Base-by-base conservation (phyloP, 2,329 filamentous ascomycete genomes). In the Orbilia javanica region DNA sequence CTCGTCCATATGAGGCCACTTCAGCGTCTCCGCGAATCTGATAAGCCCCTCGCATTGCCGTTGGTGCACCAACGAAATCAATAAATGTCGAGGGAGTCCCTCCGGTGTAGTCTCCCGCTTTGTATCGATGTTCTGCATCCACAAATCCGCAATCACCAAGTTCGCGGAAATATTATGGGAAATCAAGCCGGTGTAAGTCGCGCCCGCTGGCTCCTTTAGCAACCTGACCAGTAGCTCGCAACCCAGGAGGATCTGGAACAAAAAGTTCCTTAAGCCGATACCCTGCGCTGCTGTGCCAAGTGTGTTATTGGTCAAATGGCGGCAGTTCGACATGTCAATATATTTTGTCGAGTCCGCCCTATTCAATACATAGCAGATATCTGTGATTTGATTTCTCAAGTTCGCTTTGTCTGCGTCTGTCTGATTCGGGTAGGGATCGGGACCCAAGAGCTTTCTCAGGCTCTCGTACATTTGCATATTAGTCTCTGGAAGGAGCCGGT, bases 91-190 rank as follows among this genome's bases (percentile, higher is more conserved):
- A 10, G 73, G 73, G 7, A 70, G 50, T 0, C 73, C 73, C 18
- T 66, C 66, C n/a, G 66, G 25, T 8, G 73, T 77, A 1, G 60
- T 70, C 27, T 77, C 73, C 25, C 73, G 48, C 42, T 68, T 70
- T 1, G 73, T 77, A 62, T 77, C 73, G 46, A 77, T 77, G 20
- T 77, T 77, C 53, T 77, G 73, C 73, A 77, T 77, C 73, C 73
- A 77, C 11, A 77, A 36, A 62, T 77, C 73, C 3, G 73, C 60
- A 27, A 77, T 71, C 1, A 77, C 73, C 0, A 77, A 27, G n/a
- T 77, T 77, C 8, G 73, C 73, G 10, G 73, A 77, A 20, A 77
- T 77, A 27, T 77, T 77, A 44, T 77, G 73, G 22, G 73, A 77
- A 15, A 77, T 77, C 29, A 77, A 39, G 5, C 73, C 66, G 0